Base-by-base conservation (phyloP, 768 basidiomycete genomes). In the Russula vinacea region DNA sequence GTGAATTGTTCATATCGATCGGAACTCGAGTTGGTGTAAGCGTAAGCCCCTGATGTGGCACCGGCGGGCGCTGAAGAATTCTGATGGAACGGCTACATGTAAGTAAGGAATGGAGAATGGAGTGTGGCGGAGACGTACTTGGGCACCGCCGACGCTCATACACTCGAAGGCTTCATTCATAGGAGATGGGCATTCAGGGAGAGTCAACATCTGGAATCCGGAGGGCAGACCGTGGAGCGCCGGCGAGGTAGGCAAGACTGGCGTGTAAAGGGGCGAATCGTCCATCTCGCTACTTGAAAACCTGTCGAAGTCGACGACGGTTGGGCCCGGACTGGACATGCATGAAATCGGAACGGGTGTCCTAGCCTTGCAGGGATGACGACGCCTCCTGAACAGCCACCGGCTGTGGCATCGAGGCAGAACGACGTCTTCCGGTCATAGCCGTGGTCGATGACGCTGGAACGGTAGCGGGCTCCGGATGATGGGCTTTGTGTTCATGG, bases 321-420 rank as follows among this genome's bases (percentile, higher is more conserved):
- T 47, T 26, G 65, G 33, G 3, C 61, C 61, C 6, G 67, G 67
- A 26, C 67, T 68, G 26, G 67, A 68, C 16, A 33, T 49, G 58
- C 65, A 68, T 3, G 65, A 68, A 19, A 53, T 47, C 19, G 65
- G 64, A 4, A 22, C 60, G 13, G 52, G 65, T 3, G 60, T 57
- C 22, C 56, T 58, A 10, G 56, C 57, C 39, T 65, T 49, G 26
- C 24, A 16, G 54, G 56, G 24, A 50, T 26, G n/a, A 51, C 57
- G 9, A 51, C 57, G 33, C n/a, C 49, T 37, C 49, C 53, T 39
- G 54, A 29, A 39, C 29, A 24, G 56, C 57, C 13, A 68, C 32
- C n/a, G 61, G 65, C 32, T 67, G 60, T 14, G 67, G 67, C 60
- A 68, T 62, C 26, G 67, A 68, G 19, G 67, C 53, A n/a, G 67